Base-by-base conservation (phyloP, 345 rosid genomes). In the Eucalyptus polyanthemos region DNA sequence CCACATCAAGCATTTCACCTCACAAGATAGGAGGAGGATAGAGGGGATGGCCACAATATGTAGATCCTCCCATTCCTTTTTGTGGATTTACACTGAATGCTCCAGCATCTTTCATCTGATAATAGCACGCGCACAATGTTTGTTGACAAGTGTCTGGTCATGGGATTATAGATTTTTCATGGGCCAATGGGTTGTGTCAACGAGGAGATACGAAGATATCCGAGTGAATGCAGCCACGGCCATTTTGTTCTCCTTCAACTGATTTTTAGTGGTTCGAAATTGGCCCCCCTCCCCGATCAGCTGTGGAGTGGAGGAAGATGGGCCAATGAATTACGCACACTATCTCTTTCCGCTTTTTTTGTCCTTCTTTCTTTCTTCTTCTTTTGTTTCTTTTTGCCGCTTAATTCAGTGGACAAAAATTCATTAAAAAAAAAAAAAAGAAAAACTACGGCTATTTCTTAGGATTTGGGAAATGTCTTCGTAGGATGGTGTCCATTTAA, bases 341-440 rank as follows among this genome's bases (percentile, higher is more conserved):
- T 9, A 56, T 56, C 3, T 9, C 62, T 22, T 56, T 56, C 29
- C 29, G 24, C 29, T 1, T 24, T 24, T 56, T 4, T 24, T 22
- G 10, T 53, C 56, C 4, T 56, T 10, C 60, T 22, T 22, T 56
- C 27, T 54, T 2, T 56, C 62, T 2, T 22, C 60, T 54, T 9
- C 62, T 56, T 54, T 54, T 56, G 29, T 4, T 56, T 56, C 62
- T 60, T 27, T 60, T 25, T 6, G 4, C 34, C 69, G 34, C n/a
- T 60, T 60, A 60, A 60, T 60, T 60, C 69, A 12, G 69, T 13
- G 69, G 69, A 60, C 7, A 27, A 27, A 60, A 60, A 1, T 27
- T 60, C 69, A 2, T 27, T 22, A 16, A 2, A 15, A 19, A 0
- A 19, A 19, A 2, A 44, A 1, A 44, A 1, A 21, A 4, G 0